Evolutionary conservation across 306 rosid species (phyloP), one percentile per base, ranked within the genome.

Genomic region (Herpetospermum pedunculosum): DNA sequence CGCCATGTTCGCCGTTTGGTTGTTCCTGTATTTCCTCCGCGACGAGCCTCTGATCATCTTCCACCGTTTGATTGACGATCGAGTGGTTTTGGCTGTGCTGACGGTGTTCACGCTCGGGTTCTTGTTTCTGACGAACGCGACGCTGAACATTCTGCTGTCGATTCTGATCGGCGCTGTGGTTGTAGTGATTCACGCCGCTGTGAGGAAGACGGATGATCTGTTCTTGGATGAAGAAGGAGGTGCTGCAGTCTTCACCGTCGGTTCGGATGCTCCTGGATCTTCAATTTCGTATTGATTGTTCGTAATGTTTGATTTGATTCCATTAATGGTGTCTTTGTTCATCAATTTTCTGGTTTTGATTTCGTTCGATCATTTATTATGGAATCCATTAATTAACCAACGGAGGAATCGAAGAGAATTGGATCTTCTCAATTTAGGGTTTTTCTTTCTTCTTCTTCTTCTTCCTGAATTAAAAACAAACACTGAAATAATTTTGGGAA

Each of bases 21-120:
- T 93, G 19, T 90, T 90, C 80, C 84, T 90, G 59, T 93, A 93
- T 83, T 93, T 93, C 78, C 87, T 93, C 38, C 93, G 98, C 46
- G 98, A 93, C 23, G 89, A 88, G 62, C 97, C 98, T 5, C 83
- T 93, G 26, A 40, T 80, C 5, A 4, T 93, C 1, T 30, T 83
- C n/a, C 77, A 85, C 19, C 85, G 74, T 21, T 40, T 78, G 64
- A 77, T 93, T 13, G 96, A 87, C 47, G 97, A 93, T 32, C 86
- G 93, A 3, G 52, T 90, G 38, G 87, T 93, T 14, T 77, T 88
- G 18, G 14, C 81, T 41, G 75, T 84, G 52, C 78, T 93, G 76
- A n/a, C 78, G 16, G 77, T 90, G 19, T 40, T 90, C 55, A 93
- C 98, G 18, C 53, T 90, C 11, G 87, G 71, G 14, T 34, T 87